Evolutionary conservation across 495 filamentous ascomycete species (phyloP), one percentile per base, ranked within the genome.

Genomic region (Aspergillus cavernicola): DNA sequence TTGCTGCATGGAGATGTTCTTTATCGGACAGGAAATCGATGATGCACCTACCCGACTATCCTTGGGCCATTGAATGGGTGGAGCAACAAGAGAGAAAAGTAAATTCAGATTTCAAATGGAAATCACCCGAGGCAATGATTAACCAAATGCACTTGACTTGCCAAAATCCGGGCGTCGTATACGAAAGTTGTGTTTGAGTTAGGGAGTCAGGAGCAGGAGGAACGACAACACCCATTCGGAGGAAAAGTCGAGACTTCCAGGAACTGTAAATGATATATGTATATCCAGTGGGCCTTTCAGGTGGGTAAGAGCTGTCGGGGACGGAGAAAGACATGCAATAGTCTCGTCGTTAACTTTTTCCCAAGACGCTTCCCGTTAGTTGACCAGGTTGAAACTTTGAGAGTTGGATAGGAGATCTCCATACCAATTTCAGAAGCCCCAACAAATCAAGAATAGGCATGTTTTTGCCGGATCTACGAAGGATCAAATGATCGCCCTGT

Each of bases 11-110:
- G 53, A 59, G 48, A 42, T 37, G 16, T 51, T 55, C 48, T 53
- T 24, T 26, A 38, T 53, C 45, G 36, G 50, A 47, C 28, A 47
- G 59, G 42, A 45, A 40, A 50, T 29, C 32, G 35, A 29, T 24
- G 43, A 60, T 63, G 60, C 60, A 60, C 35, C 41, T 56, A 63
- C 55, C 60, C 60, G 60, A 40, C 31, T 57, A 53, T 50, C 39
- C 41, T 45, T 47, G 50, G 52, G 40, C 50, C 41, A 62, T 62
- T 56, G 52, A 51, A 40, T 45, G 51, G 20, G 60, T 63, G 53
- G 56, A 57, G 54, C 26, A 54, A 38, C 33, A 23, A 35, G 37
- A 16, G 11, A 23, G 29, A 6, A 31, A 53, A 52, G 18, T 42
- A 33, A 50, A 50, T 29, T 49, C 42, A 37, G 52, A 44, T 36